Evolutionary conservation across 441 rosid species (phyloP).

Genomic region (Croton setiger): DNA sequence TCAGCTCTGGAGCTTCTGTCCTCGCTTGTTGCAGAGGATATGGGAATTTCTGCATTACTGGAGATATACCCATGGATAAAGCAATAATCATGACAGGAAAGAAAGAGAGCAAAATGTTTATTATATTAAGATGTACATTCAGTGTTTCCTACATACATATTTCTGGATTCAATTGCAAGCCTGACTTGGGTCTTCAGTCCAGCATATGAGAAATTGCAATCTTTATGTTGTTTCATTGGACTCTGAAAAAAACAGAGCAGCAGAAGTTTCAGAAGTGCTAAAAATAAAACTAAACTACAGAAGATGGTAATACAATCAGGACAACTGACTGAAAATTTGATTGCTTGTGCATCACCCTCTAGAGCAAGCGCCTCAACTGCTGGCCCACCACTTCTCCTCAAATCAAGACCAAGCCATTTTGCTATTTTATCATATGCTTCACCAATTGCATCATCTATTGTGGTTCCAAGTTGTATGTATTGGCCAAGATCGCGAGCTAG

Average conservation of each 20-base stretch:
- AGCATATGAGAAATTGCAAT: conserved; percentile 94
- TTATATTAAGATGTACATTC: neutral
- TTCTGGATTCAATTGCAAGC: conserved; percentile 79
- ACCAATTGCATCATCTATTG: conserved; percentile 95
- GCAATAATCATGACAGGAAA: conserved; percentile 10
- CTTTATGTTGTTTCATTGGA: conserved; percentile 90
- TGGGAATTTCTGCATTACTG: conserved; percentile 65
- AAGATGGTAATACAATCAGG: conserved; percentile 1
- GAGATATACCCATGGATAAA: conserved; percentile 21
- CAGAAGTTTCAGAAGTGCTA: conserved; percentile 9
- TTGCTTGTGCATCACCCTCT: conserved; percentile 77
- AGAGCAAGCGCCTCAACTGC: conserved; percentile 90
- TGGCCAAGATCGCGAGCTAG: conserved; percentile 88
- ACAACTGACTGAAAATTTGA: conserved; percentile 65
- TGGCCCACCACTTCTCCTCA: conserved; percentile 95
- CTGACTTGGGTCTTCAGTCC: conserved; percentile 96
- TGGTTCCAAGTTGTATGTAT: conserved; percentile 86
- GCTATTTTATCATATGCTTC: conserved; percentile 94
- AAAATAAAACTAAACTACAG: conserved; percentile 4
- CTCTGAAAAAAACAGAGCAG: conserved; percentile 40
- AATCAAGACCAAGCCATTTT: conserved; percentile 94
- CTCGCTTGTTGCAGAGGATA: conserved; percentile 61
- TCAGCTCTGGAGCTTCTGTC: conserved; percentile 86
- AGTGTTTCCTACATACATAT: conserved; percentile 48
- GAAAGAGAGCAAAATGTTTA: neutral